A percentile compares a stretch with the other conserved stretches of the same genome.
phyloP scores from a whole-genome alignment of 208 protist genomes.

The Acanthamoeba triangularis region DNA sequence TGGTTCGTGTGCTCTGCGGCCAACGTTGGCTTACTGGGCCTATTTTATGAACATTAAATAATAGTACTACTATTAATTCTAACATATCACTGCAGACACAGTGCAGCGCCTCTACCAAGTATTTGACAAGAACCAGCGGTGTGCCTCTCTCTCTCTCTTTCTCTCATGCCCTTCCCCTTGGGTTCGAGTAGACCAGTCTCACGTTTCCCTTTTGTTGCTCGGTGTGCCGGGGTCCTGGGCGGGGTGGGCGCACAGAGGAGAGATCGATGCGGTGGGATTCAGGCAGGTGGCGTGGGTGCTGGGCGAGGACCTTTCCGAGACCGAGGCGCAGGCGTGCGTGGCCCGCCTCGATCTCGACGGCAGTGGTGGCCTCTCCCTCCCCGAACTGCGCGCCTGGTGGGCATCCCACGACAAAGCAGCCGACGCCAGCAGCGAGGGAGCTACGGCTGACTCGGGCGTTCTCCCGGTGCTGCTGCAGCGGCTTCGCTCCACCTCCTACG shows the following conservation, averaged over 20 bases:
- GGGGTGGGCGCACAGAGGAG: neutral
- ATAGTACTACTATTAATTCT: too few relatives aligned
- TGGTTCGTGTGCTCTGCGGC: too few relatives aligned
- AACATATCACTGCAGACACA: neutral
- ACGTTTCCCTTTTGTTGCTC: neutral
- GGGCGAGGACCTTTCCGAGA: conserved; percentile 3
- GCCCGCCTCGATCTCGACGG: conserved; percentile 40
- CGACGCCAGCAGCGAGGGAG: neutral
- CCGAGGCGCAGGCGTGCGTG: neutral
- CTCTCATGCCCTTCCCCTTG: too few relatives aligned
- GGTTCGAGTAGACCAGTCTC: neutral
- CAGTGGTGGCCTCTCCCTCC: conserved; percentile 29
- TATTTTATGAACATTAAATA: too few relatives aligned
- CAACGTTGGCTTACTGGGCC: too few relatives aligned
- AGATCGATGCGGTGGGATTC: conserved; percentile 34
- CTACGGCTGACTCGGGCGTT: neutral
- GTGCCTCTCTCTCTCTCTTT: neutral
- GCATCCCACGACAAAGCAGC: neutral
- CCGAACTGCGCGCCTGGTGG: conserved; percentile 18
- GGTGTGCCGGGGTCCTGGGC: neutral
- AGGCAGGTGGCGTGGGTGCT: conserved; percentile 16
- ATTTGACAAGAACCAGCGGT: neutral
- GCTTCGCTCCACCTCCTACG: neutral
- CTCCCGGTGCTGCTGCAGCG: neutral
- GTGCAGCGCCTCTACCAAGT: neutral